phyloP scores from a whole-genome alignment of 495 filamentous ascomycete species.

The Tuber microsphaerosporum region DNA sequence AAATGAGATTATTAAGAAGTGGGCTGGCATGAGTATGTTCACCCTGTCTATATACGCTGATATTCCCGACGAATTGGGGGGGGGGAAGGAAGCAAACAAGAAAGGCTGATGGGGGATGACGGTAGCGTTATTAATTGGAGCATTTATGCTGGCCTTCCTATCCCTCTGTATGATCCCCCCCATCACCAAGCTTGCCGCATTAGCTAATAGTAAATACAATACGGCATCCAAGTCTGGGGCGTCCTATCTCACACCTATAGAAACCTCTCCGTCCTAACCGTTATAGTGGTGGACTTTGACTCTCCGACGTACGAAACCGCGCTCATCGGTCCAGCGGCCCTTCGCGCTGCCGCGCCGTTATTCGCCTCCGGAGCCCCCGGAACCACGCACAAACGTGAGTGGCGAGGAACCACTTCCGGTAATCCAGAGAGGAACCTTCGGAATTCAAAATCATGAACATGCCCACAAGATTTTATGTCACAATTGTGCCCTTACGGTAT shows the following conservation, averaged over 20 bases:
- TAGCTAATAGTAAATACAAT: neutral
- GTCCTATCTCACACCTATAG: constrained; percentile 50
- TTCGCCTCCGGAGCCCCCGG: too few species aligned
- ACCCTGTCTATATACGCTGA: neutral
- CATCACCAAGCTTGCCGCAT: neutral
- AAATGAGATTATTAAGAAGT: constrained; percentile 6
- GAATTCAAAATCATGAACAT: neutral
- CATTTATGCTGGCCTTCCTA: constrained; percentile 5
- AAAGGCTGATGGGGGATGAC: neutral
- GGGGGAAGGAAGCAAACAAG: neutral
- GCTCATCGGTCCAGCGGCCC: constrained; percentile 53
- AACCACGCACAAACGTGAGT: too few species aligned
- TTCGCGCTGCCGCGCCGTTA: too few species aligned
- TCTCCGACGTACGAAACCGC: constrained; percentile 44
- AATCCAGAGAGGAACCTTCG: neutral
- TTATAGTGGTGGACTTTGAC: constrained; percentile 65
- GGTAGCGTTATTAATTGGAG: constrained; percentile 12
- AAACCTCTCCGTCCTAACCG: constrained; percentile 47
- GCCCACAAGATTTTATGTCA: neutral
- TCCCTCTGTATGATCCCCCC: constrained; percentile 10
- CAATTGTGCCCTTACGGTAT: neutral
- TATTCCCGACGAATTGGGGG: neutral
- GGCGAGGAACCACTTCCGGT: neutral
- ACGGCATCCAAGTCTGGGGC: constrained; percentile 48
- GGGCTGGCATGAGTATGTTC: constrained; percentile 18